Evolutionary conservation across 106 monocot species (phyloP), one percentile per base, ranked within the genome.

Genomic region (Posidonia australis): DNA sequence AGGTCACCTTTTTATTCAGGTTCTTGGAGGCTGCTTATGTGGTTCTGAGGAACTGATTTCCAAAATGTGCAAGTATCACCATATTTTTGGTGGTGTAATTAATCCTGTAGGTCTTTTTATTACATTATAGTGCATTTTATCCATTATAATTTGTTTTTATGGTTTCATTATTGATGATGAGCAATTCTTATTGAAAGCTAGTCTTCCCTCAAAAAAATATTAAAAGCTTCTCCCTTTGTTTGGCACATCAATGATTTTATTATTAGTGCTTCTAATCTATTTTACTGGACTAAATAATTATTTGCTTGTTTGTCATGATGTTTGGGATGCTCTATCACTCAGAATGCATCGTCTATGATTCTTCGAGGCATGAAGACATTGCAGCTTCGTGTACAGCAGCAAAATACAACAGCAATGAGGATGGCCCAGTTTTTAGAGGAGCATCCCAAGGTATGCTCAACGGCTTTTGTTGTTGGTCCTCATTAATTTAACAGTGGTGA

Each of bases 341-440:
- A 98, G 96, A 82, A 90, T 83, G 87, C 96, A 29, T 87, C 96
- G 10, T 87, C 82, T 70, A 71, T 98, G 84, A 83, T 98, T 69
- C 46, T 81, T 60, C 80, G 90, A 70, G 90, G 96, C 53, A 85
- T 98, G 96, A 98, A 98, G 82, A 98, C 96, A 11, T 68, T 98
- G 74, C 80, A 98, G 65, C 87, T 98, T 70, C 96, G 96, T 80
- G 84, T 98, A 72, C 80, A 83, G 74, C 72, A 87, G 57, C 90
- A 90, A 72, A 98, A 98, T 85, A 77, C 48, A 22, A 85, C 90
- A 56, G 96, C 96, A 72, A 68, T 90, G 64, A 74, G 87, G 87
- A 98, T 98, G 90, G 90, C 90, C 73, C 90, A 85, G 42, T 64
- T 90, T 90, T 98, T 98, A 79, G 96, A 98, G 90, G 83, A 82